These are phyloP conservation scores for Phytophthora fragariaefolia DNA, from an alignment of 352 stramenopile genomes.

Conservation along the genomic window DNA sequence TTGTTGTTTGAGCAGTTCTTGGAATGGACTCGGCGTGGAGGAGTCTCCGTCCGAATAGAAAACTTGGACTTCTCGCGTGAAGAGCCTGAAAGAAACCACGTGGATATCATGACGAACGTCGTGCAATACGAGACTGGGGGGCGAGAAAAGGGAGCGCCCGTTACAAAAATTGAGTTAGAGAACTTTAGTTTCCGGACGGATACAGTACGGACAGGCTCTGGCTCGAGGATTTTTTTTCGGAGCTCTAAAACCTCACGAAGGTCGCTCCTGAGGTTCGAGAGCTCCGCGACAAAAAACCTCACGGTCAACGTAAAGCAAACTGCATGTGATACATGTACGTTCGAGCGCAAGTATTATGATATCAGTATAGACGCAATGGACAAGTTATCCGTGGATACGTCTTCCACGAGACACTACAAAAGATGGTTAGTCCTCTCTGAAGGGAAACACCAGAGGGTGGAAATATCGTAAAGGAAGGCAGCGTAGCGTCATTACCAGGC, in stretches of 20 bases:
- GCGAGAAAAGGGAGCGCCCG: background rate
- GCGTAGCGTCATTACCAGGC: too few species aligned
- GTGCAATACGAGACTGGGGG: background rate
- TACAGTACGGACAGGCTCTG: too few species aligned
- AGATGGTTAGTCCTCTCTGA: conserved; percentile 1
- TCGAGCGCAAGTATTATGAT: background rate
- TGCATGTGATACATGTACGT: too few species aligned
- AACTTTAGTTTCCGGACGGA: too few species aligned
- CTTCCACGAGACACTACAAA: conserved; percentile 10
- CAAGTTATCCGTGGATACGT: too few species aligned
- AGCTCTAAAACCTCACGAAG: too few species aligned
- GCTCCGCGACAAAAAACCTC: too few species aligned
- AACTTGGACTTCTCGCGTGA: background rate
- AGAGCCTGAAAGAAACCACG: background rate
- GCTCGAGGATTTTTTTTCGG: too few species aligned
- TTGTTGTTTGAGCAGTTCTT: conserved; percentile 11
- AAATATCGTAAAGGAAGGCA: conserved; percentile 14
- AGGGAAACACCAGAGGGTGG: conserved; percentile 6
- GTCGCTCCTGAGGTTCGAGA: too few species aligned
- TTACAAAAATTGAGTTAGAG: background rate
- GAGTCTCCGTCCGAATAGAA: background rate
- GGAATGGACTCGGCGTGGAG: background rate
- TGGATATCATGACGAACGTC: background rate
- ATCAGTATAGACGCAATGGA: too few species aligned
- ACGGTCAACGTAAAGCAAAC: too few species aligned